A percentile compares a stretch with the other conserved stretches of the same genome.
phyloP scores from a whole-genome alignment of 169 alveolate genomes.

The Besnoitia besnoiti region DNA sequence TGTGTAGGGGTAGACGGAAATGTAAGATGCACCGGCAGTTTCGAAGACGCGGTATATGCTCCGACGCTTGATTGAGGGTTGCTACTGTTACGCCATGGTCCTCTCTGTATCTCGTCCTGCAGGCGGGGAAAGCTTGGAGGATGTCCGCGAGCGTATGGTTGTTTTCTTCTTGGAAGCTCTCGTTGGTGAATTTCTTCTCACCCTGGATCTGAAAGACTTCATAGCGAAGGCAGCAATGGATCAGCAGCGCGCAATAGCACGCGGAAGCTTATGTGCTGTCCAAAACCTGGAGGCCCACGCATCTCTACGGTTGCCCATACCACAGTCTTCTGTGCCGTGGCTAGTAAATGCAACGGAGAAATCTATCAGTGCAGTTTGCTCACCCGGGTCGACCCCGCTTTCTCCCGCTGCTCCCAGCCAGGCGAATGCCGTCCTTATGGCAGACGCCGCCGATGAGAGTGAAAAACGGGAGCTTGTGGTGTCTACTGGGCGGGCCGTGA shows the following conservation, averaged over 20 bases:
- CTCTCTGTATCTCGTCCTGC: too few relatives aligned
- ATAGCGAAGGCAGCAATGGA: constrained; percentile 2
- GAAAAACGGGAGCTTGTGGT: not conserved
- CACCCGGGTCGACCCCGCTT: not conserved
- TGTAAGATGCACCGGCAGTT: too few relatives aligned
- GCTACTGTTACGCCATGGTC: too few relatives aligned
- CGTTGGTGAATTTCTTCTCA: constrained; percentile 8
- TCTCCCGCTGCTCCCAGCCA: not conserved
- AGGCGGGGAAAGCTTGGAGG: constrained; percentile 33
- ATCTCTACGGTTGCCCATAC: not conserved
- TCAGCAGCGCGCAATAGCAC: not conserved
- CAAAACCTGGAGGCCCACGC: not conserved
- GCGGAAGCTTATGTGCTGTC: not conserved
- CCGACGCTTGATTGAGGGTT: too few relatives aligned
- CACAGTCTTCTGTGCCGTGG: not conserved
- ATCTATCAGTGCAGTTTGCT: not conserved
- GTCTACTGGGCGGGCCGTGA: not conserved
- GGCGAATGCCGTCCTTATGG: not conserved
- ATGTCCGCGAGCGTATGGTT: constrained; percentile 13
- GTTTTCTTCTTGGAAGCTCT: constrained; percentile 32
- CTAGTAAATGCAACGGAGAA: not conserved
- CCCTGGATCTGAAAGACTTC: constrained; percentile 20
- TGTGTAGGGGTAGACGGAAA: too few relatives aligned
- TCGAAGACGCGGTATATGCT: too few relatives aligned
- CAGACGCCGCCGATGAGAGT: not conserved